Evolutionary conservation across 176 grass and related monocot species (phyloP).

Genomic region (Oryza longistaminata): DNA sequence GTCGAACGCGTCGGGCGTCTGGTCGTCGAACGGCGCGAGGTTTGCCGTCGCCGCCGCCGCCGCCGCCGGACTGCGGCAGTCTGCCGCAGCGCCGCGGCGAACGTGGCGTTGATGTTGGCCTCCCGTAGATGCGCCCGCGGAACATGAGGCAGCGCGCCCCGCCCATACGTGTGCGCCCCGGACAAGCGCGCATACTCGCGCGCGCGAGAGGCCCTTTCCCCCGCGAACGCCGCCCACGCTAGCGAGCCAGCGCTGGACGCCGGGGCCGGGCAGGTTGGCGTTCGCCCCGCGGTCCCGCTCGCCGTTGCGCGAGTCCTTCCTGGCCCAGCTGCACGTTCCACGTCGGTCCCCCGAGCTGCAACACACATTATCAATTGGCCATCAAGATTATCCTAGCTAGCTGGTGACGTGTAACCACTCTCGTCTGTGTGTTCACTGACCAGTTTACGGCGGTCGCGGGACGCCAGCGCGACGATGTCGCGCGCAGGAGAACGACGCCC

Average conservation of each 20-base stretch:
- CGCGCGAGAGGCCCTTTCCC: constrained; percentile 50
- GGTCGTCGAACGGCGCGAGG: constrained; percentile 54
- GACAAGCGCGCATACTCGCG: too few relatives aligned
- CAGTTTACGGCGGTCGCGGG: constrained; percentile 67
- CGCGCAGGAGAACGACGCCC: constrained; percentile 58
- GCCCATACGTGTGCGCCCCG: constrained; percentile 71
- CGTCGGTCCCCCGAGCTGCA: constrained; percentile 50
- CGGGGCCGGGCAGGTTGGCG: constrained; percentile 52
- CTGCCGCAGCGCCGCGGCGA: constrained; percentile 40
- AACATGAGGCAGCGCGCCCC: constrained; percentile 52
- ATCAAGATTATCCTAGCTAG: neutral
- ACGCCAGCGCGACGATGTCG: constrained; percentile 68
- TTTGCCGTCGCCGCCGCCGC: constrained; percentile 38
- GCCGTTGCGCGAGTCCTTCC: constrained; percentile 60
- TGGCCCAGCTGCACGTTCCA: constrained; percentile 44
- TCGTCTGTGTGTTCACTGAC: constrained; percentile 10
- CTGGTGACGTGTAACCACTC: too few relatives aligned
- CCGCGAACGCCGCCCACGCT: constrained; percentile 37
- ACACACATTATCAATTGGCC: neutral
- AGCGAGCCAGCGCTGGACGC: constrained; percentile 47
- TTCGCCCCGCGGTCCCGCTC: constrained; percentile 50
- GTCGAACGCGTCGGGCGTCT: constrained; percentile 52
- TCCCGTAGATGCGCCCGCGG: constrained; percentile 54
- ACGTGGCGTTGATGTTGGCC: constrained; percentile 61
- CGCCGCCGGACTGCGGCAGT: constrained; percentile 46